A percentile compares a stretch with the other conserved stretches of the same genome.
These are phyloP conservation scores for Beauveria pseudobassiana DNA, from an alignment of 2,329 filamentous ascomycete genomes.

Conservation along the genomic window DNA sequence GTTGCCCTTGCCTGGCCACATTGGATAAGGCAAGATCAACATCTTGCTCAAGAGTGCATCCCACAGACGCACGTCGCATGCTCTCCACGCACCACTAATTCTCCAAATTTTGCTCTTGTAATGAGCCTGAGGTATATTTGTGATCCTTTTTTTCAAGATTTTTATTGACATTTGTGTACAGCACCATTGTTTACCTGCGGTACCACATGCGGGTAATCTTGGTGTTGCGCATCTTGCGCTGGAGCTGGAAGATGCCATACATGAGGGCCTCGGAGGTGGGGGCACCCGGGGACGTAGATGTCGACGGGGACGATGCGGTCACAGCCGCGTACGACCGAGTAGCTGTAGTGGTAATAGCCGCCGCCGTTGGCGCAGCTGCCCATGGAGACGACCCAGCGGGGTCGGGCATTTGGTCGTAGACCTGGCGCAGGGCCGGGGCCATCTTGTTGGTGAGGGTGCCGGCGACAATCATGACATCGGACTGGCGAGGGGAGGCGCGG, in stretches of 20 bases:
- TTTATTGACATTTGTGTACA: background rate
- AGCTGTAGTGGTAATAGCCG: constrained; percentile 83
- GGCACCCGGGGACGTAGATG: constrained; percentile 72
- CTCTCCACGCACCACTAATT: background rate
- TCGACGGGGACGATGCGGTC: constrained; percentile 74
- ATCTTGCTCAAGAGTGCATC: background rate
- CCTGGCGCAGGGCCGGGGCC: constrained; percentile 81
- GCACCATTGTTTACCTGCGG: constrained; percentile 35
- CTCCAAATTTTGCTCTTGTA: background rate
- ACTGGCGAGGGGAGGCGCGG: constrained; percentile 78
- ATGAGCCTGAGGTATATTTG: background rate
- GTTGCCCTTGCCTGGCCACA: background rate
- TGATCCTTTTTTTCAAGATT: background rate
- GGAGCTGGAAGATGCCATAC: constrained; percentile 67
- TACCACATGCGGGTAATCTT: constrained; percentile 52
- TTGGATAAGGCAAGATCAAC: background rate
- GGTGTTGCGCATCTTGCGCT: constrained; percentile 65
- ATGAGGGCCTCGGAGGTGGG: constrained; percentile 55
- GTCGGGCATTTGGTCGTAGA: constrained; percentile 95
- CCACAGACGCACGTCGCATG: background rate
- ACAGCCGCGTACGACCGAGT: constrained; percentile 67
- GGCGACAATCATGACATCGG: constrained; percentile 89
- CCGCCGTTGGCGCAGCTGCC: constrained; percentile 79
- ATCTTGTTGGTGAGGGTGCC: constrained; percentile 95
- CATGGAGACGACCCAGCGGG: constrained; percentile 79